Conservation (phyloP, 192 early-diverging fungal species). For the Linnemannia hyalina region DNA sequence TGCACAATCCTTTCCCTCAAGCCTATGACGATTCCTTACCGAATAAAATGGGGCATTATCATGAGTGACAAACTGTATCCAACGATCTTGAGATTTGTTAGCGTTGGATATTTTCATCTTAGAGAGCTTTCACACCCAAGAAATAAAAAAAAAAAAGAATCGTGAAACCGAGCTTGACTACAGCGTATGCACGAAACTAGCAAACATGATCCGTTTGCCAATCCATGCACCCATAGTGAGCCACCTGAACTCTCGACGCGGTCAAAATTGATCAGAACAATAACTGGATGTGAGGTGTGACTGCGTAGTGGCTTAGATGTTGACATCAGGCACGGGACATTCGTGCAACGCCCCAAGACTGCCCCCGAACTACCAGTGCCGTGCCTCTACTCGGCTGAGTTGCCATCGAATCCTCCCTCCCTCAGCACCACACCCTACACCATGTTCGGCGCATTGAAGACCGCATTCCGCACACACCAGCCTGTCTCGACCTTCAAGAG, state of each 20-base stretch:
- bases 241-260: too few species aligned
- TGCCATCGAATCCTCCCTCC: background rate
- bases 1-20: background rate
- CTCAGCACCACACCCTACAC: background rate
- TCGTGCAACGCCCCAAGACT: background rate
- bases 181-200: too few species aligned
- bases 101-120: too few species aligned
- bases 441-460: conserved; percentile 44
- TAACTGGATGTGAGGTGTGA: background rate
- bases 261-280: too few species aligned
- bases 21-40: background rate
- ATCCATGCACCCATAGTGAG: too few species aligned
- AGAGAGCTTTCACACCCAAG: too few species aligned
- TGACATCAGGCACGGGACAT: conserved; percentile 3
- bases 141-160: too few species aligned
- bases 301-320: conserved; percentile 9
- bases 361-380: background rate
- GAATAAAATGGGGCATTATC: background rate
- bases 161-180: too few species aligned
- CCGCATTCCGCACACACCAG: conserved; percentile 36
- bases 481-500: conserved; percentile 39
- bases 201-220: too few species aligned
- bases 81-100: too few species aligned
- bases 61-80: background rate
- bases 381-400: background rate